These are phyloP conservation scores for Stylosanthes scabra DNA, from an alignment of 331 rosid species.

Conservation along the genomic window DNA sequence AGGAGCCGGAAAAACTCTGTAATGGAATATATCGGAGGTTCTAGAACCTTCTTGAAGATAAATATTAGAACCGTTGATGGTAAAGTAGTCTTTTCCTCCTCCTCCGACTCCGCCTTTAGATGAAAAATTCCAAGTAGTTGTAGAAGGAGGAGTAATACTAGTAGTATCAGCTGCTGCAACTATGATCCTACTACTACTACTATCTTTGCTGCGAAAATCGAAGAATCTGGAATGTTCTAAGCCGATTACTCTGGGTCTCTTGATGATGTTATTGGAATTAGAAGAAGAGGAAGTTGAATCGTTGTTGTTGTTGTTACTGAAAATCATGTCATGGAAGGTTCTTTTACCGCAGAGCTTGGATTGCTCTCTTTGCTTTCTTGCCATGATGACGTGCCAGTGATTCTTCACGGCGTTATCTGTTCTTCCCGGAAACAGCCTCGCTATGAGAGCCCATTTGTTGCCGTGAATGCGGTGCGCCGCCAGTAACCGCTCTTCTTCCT, in stretches of 20 bases:
- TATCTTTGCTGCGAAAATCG: constrained; percentile 46
- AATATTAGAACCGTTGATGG: constrained; percentile 30
- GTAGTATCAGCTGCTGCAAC: not conserved
- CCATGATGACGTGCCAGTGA: constrained; percentile 98
- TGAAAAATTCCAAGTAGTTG: constrained; percentile 70
- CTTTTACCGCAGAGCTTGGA: constrained; percentile 74
- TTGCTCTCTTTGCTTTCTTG: constrained; percentile 91
- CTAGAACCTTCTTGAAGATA: constrained; percentile 45
- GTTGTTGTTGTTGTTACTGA: constrained; percentile 18
- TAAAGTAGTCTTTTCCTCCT: constrained; percentile 41
- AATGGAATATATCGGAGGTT: constrained; percentile 44
- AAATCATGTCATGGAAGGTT: constrained; percentile 49
- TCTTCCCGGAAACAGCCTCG: constrained; percentile 87
- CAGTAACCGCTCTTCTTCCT: constrained; percentile 85
- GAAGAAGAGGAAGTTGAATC: constrained; percentile 38
- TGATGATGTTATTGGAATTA: constrained; percentile 33
- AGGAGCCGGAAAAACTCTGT: constrained; percentile 44
- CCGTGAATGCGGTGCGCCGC: constrained; percentile 87
- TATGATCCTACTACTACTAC: not conserved
- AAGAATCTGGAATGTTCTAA: constrained; percentile 49
- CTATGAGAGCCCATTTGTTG: constrained; percentile 95
- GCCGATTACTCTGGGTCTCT: constrained; percentile 39
- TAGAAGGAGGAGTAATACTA: constrained; percentile 32
- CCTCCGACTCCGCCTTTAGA: constrained; percentile 16
- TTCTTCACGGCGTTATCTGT: constrained; percentile 98